These are phyloP conservation scores for Auricularia sp. DNA, from an alignment of 768 basidiomycete genomes.

Conservation along the genomic window DNA sequence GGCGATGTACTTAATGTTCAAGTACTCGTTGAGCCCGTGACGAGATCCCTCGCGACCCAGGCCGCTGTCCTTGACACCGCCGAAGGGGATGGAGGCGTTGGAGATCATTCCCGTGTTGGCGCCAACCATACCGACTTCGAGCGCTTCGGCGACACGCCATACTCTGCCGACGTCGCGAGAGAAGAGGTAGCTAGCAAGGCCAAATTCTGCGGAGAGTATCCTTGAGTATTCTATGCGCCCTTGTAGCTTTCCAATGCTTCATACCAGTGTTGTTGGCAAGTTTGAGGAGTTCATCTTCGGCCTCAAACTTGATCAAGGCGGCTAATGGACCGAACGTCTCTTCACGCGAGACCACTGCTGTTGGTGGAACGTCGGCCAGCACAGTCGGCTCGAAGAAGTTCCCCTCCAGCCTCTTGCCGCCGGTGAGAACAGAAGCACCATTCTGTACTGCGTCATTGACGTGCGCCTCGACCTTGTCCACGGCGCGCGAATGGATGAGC, in stretches of 20 bases:
- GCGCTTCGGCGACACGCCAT: constrained; percentile 88
- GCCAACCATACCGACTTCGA: constrained; percentile 92
- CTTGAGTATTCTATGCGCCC: not conserved
- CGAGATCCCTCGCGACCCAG: constrained; percentile 72
- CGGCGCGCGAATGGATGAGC: constrained; percentile 76
- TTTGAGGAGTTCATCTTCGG: constrained; percentile 84
- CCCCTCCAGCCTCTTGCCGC: constrained; percentile 62
- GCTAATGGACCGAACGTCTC: constrained; percentile 96
- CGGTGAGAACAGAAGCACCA: constrained; percentile 83
- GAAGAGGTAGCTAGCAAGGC: constrained; percentile 94
- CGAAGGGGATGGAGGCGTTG: constrained; percentile 76
- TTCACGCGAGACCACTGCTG: constrained; percentile 60
- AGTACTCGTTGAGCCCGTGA: constrained; percentile 84
- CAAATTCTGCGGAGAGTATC: constrained; percentile 37
- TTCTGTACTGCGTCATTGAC: constrained; percentile 77
- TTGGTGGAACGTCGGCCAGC: constrained; percentile 67
- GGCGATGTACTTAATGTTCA: constrained; percentile 71
- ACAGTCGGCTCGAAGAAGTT: constrained; percentile 83
- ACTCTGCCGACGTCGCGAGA: constrained; percentile 75
- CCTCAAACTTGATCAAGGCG: constrained; percentile 79
- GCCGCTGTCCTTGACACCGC: constrained; percentile 87
- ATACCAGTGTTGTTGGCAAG: constrained; percentile 61
- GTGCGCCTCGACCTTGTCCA: constrained; percentile 79
- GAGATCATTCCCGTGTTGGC: constrained; percentile 74
- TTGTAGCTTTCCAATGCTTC: not conserved